Evolutionary conservation across 768 basidiomycete species (phyloP).

Genomic region (Mycena olivaceomarginata): DNA sequence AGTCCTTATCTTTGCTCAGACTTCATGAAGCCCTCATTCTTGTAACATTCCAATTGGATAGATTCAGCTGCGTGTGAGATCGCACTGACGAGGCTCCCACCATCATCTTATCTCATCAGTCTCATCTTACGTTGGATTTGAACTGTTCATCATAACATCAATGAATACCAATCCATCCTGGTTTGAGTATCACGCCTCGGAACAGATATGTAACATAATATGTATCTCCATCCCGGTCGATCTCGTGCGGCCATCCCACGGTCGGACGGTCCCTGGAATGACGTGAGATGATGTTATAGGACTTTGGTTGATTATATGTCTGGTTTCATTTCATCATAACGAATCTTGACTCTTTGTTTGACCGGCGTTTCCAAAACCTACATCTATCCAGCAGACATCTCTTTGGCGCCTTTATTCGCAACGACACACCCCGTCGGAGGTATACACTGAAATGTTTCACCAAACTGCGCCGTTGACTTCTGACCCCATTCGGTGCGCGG

Average conservation of each 20-base stretch:
- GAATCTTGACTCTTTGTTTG: too few species aligned
- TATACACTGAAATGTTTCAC: neutral
- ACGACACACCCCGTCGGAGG: neutral
- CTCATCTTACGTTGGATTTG: too few species aligned
- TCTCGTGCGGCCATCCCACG: slow-evolving; percentile 3
- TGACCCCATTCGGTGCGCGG: neutral
- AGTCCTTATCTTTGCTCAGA: neutral
- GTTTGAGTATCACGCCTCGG: neutral
- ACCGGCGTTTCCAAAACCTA: too few species aligned
- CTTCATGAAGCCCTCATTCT: neutral
- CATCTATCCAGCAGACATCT: too few species aligned
- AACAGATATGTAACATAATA: too few species aligned
- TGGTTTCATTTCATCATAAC: too few species aligned
- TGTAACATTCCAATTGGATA: neutral
- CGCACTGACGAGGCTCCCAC: too few species aligned
- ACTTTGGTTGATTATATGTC: neutral
- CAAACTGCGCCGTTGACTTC: neutral
- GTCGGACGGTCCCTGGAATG: too few species aligned
- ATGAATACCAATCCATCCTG: neutral
- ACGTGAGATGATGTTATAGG: neutral
- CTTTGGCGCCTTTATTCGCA: too few species aligned
- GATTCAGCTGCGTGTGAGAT: too few species aligned
- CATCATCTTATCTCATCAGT: too few species aligned
- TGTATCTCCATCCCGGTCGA: neutral
- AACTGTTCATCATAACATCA: neutral